Evolutionary conservation across 306 rosid species (phyloP), one percentile per base, ranked within the genome.

Genomic region (Oemleria cerasiformis): DNA sequence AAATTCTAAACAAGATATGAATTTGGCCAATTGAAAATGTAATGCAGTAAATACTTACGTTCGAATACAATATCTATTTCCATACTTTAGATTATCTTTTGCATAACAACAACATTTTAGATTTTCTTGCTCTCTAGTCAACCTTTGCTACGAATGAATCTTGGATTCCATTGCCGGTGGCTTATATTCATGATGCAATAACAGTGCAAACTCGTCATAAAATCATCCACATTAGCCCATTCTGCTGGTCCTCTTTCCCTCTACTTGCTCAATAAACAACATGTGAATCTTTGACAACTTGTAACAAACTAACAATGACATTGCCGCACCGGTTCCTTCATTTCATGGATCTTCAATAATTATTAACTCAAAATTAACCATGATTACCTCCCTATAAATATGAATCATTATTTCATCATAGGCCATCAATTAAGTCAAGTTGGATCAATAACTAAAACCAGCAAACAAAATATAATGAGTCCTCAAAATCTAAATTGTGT

Each of bases 41-140:
- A n/a, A n/a, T n/a, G n/a, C n/a, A n/a, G n/a, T n/a, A n/a, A n/a
- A n/a, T n/a, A n/a, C n/a, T n/a, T n/a, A n/a, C n/a, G n/a, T n/a
- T n/a, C n/a, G n/a, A n/a, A n/a, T n/a, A n/a, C n/a, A n/a, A n/a
- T n/a, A n/a, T n/a, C n/a, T n/a, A n/a, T n/a, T n/a, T n/a, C n/a
- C n/a, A n/a, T n/a, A n/a, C n/a, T n/a, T n/a, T n/a, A n/a, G n/a
- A n/a, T n/a, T n/a, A n/a, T n/a, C n/a, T n/a, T n/a, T n/a, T n/a
- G n/a, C n/a, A n/a, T n/a, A n/a, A n/a, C n/a, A n/a, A n/a, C n/a
- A n/a, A n/a, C n/a, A n/a, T n/a, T 75, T 82, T 86, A 84, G 85
- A 82, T 75, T 84, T 78, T 80, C 78, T 45, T 85, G 82, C 65
- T 70, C 84, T 75, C 71, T 36, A 81, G 75, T 83, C 88, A 79